A percentile compares a stretch with the other conserved stretches of the same genome.
Conservation (phyloP, 1,139 yeast genomes). For the Zygosaccharomyces pseudobailii region DNA sequence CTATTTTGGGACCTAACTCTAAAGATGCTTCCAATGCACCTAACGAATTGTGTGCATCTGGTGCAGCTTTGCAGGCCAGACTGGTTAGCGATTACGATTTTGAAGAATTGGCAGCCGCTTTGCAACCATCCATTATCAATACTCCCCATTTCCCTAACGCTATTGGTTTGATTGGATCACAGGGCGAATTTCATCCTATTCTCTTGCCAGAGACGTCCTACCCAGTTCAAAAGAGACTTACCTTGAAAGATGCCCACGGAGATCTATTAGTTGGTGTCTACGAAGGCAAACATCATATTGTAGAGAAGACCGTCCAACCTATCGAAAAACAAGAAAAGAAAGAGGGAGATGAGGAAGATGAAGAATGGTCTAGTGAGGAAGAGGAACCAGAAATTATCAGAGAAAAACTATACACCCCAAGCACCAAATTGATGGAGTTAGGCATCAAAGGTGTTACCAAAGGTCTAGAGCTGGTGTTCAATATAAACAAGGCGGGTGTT, state of each 20-base stretch:
- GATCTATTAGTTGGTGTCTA: slow-evolving; percentile 66
- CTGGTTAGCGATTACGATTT: slow-evolving; percentile 74
- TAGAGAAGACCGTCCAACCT: slow-evolving; percentile 72
- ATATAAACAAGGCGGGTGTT: slow-evolving; percentile 79
- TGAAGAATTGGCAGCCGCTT: slow-evolving; percentile 79
- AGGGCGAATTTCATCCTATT: slow-evolving; percentile 68
- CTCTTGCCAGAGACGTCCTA: slow-evolving; percentile 82
- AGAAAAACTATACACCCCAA: slow-evolving; percentile 71
- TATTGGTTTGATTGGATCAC: slow-evolving; percentile 75
- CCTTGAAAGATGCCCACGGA: slow-evolving; percentile 59
- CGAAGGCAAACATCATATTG: slow-evolving; percentile 79
- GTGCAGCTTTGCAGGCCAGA: slow-evolving; percentile 96
- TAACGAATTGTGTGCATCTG: slow-evolving; percentile 84
- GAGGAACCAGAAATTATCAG: slow-evolving; percentile 76
- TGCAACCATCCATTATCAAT: slow-evolving; percentile 80
- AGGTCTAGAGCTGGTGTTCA: slow-evolving; percentile 76
- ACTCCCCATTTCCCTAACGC: slow-evolving; percentile 84
- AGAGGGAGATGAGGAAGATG: slow-evolving; percentile 53
- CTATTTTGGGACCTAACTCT: slow-evolving; percentile 72
- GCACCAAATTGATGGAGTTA: slow-evolving; percentile 72
- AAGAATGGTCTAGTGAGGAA: slow-evolving; percentile 47
- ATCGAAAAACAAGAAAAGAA: slow-evolving; percentile 45
- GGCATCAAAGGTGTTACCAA: slow-evolving; percentile 69
- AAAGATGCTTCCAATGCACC: slow-evolving; percentile 74
- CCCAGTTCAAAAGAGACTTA: slow-evolving; percentile 79